Evolutionary conservation across 257 asterid species (phyloP), one percentile per base, ranked within the genome.

Genomic region (Fraxinus cuspidata): DNA sequence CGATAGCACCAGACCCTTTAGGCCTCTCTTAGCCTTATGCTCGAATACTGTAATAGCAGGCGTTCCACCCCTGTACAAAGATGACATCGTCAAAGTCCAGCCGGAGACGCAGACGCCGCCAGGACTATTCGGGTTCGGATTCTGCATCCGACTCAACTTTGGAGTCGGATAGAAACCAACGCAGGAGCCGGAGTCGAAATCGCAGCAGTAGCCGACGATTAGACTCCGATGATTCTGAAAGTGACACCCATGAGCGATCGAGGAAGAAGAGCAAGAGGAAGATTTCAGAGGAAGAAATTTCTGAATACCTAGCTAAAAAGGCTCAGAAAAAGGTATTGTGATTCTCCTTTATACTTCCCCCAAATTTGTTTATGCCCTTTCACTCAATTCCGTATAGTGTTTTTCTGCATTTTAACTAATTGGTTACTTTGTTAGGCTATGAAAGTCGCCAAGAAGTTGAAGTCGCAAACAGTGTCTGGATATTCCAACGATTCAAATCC

Each of bases 401-500:
- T 19, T 25, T 37, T 73, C 12, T n/a, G 16, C 49, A 40, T 40
- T 40, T 40, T 40, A 40, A 11, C 49, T 11, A 10, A 40, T 40
- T 40, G 49, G 49, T 40, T 13, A 40, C 49, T 40, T 40, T 40
- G 15, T 40, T 60, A 92, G 97, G 96, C 96, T 32, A 38, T 73
- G 85, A 94, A 92, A 83, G 90, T 82, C 70, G 94, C 98, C 4
- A 89, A 94, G 82, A 90, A 87, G 64, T 73, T 94, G 91, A 95
- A 90, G 86, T 70, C 88, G 8, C 91, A 88, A 76, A 82, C 84
- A 0, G 88, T 90, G 23, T 79, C 94, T 7, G 97, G 98, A 38
- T 95, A 93, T 76, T 89, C 93, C 5, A 95, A 95, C 60, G 99
- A 95, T 73, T 93, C 99, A 6, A 95, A 93, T 79, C 99, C 97